A percentile compares a stretch with the other conserved stretches of the same genome.
phyloP scores from a whole-genome alignment of 2,329 filamentous ascomycete species.

The Byssothecium circinans region DNA sequence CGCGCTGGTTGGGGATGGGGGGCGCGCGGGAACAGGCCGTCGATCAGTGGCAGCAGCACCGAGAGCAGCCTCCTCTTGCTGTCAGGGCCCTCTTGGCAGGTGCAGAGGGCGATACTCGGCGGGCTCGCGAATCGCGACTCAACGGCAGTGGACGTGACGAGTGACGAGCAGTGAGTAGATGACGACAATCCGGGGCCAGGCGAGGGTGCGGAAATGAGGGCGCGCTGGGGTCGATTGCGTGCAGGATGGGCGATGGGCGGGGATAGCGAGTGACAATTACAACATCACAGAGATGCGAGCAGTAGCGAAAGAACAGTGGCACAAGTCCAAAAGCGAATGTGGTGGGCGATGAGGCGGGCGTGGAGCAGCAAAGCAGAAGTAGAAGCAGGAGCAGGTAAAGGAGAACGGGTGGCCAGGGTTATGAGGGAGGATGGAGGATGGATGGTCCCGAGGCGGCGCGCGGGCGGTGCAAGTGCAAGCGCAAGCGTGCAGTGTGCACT shows the following conservation, averaged over 20 bases:
- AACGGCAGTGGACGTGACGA: neutral
- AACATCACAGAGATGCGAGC: constrained; percentile 7
- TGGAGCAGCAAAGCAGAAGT: neutral
- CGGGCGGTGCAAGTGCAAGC: neutral
- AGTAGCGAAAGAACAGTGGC: neutral
- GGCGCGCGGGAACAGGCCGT: constrained; percentile 10
- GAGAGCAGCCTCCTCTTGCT: constrained; percentile 1
- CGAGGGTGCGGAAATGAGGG: neutral
- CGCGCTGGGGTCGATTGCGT: neutral
- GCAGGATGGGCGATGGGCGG: constrained; percentile 6
- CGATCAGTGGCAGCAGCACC: constrained; percentile 7
- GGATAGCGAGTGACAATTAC: constrained; percentile 15
- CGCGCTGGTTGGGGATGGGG: neutral
- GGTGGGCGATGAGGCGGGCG: constrained; percentile 3
- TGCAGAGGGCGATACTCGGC: constrained; percentile 5
- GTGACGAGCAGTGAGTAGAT: neutral
- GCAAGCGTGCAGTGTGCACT: too few relatives aligned
- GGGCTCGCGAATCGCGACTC: neutral
- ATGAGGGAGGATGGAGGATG: too few relatives aligned
- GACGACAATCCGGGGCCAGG: neutral
- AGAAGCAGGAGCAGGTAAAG: neutral
- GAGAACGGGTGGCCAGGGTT: neutral
- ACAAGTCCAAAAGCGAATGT: constrained; percentile 9
- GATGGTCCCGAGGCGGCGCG: neutral
- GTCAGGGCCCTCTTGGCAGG: neutral